Evolutionary conservation across 2,329 filamentous ascomycete genomes (phyloP).

Genomic region (Lachnellula arida): DNA sequence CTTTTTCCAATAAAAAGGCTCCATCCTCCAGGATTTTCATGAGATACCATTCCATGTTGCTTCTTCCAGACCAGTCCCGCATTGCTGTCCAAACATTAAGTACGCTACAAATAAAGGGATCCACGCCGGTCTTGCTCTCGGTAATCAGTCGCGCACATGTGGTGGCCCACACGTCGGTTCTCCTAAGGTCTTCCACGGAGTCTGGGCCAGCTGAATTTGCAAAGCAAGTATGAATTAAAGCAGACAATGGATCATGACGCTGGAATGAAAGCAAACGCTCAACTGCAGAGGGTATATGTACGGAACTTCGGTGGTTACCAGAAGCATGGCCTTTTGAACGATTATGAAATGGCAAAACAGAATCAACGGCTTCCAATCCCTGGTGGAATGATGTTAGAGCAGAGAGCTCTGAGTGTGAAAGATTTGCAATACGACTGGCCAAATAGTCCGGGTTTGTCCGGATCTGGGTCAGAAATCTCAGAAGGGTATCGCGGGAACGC

Average conservation of each 20-base stretch:
- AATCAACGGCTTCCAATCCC: slow-evolving; percentile 75
- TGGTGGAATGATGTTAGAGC: slow-evolving; percentile 75
- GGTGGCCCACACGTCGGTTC: slow-evolving; percentile 83
- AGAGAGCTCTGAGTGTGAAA: slow-evolving; percentile 72
- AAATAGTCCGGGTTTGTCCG: slow-evolving; percentile 85
- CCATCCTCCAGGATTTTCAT: slow-evolving; percentile 94
- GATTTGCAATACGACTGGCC: slow-evolving; percentile 71
- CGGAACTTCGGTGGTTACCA: slow-evolving; percentile 42
- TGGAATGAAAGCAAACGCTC: slow-evolving; percentile 86
- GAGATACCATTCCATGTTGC: slow-evolving; percentile 88
- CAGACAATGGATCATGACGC: slow-evolving; percentile 78
- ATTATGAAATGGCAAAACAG: slow-evolving; percentile 68
- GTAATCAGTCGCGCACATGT: slow-evolving; percentile 79
- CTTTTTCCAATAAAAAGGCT: slow-evolving; percentile 81
- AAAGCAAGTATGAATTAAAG: slow-evolving; percentile 83
- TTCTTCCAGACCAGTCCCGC: slow-evolving; percentile 84
- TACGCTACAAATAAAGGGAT: slow-evolving; percentile 77
- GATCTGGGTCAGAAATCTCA: slow-evolving; percentile 76
- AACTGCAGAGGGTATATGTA: slow-evolving; percentile 57
- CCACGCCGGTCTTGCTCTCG: slow-evolving; percentile 68
- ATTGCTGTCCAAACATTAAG: slow-evolving; percentile 84
- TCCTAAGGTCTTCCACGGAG: slow-evolving; percentile 72
- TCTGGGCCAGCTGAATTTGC: slow-evolving; percentile 79
- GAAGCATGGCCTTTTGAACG: slow-evolving; percentile 40
- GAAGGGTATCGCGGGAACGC: slow-evolving; percentile 67